These are phyloP conservation scores for Clitoria ternatea DNA, from an alignment of 306 rosid genomes.

Conservation along the genomic window DNA sequence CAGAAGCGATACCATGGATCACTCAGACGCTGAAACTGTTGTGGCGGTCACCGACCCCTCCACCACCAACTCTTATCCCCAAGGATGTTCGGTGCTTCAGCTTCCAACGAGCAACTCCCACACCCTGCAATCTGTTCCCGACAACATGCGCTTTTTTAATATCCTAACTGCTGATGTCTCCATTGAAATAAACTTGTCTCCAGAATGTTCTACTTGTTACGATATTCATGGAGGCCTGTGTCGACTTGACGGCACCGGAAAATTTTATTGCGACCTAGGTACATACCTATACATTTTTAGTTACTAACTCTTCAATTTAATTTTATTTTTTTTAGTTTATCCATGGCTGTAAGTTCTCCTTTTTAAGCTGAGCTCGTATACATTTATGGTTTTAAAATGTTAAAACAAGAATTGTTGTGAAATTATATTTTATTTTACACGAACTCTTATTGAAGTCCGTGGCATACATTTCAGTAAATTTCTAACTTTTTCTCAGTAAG, in stretches of 20 bases:
- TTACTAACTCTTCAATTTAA: too few species aligned
- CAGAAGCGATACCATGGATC: neutral
- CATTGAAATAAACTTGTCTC: neutral
- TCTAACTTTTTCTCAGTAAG: too few species aligned
- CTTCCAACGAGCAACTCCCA: neutral
- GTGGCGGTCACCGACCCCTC: neutral
- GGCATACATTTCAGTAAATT: too few species aligned
- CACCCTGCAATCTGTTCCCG: neutral
- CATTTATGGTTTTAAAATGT: too few species aligned
- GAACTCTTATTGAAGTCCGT: too few species aligned
- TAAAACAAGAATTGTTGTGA: too few species aligned
- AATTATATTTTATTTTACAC: too few species aligned
- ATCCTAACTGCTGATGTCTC: neutral
- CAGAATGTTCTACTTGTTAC: constrained; percentile 20
- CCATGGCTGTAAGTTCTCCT: too few species aligned
- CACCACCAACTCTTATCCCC: neutral
- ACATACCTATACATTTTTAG: neutral
- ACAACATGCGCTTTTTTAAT: neutral
- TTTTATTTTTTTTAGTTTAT: too few species aligned
- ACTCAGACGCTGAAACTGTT: neutral
- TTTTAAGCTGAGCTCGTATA: too few species aligned
- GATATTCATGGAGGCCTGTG: constrained; percentile 17
- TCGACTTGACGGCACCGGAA: neutral
- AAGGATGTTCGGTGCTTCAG: neutral
- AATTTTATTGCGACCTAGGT: constrained; percentile 24